Percentiles rank a stretch among this genome's conserved stretches.
Evolutionary conservation across 345 rosid species (phyloP).

Genomic region (Erucastrum elatum): DNA sequence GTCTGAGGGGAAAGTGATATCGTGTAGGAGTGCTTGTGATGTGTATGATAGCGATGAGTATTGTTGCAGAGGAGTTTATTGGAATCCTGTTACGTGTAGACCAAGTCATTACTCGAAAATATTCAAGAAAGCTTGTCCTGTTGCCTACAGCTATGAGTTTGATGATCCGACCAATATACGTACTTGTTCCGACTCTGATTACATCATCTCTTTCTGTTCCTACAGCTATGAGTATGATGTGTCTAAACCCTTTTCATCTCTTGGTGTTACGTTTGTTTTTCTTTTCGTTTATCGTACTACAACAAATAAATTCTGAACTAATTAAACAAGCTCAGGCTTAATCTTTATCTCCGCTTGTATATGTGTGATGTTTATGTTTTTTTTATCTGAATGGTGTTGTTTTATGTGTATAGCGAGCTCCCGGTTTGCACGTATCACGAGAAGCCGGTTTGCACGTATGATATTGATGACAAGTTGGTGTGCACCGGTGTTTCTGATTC

Average conservation of each 20-base stretch:
- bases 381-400: no score
- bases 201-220: conserved; percentile 66
- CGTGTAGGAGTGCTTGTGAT: conserved; percentile 88
- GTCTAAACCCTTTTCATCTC: background rate
- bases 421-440: no score
- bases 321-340: background rate
- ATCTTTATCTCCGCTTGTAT: no score
- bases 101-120: conserved; percentile 80
- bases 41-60: conserved; percentile 84
- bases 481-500: no score
- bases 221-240: conserved; percentile 39
- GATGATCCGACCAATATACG: conserved; percentile 81
- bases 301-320: background rate
- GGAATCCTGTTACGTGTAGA: conserved; percentile 53
- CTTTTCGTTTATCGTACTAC: background rate
- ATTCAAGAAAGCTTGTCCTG: conserved; percentile 82
- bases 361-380: no score
- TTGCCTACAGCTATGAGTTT: conserved; percentile 79
- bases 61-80: conserved; percentile 77
- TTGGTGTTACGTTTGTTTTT: no score
- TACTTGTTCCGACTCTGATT: conserved; percentile 72
- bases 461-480: no score
- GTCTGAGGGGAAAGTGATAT: conserved; percentile 55
- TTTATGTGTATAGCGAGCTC: no score
- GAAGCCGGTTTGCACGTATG: no score